A percentile compares a stretch with the other conserved stretches of the same genome.
Evolutionary conservation across 768 basidiomycete genomes (phyloP).

Genomic region (Mycena venus): DNA sequence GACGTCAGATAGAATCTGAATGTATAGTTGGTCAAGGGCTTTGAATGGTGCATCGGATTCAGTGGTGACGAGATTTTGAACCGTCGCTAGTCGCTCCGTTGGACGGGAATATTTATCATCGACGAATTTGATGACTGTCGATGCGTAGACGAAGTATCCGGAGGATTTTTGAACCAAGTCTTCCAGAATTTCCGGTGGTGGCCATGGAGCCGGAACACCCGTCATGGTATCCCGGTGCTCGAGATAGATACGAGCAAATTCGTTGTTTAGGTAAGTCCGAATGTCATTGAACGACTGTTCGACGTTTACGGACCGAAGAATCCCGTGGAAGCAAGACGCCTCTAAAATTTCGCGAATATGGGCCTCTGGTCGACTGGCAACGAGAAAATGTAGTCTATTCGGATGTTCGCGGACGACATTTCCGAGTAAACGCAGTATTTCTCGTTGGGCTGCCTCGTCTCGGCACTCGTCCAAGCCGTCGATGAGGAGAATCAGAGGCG

Average conservation of each 20-base stretch:
- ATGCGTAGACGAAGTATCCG: conserved; percentile 7
- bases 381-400: not conserved
- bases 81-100: too few relatives aligned
- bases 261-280: not conserved
- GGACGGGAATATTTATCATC: too few relatives aligned
- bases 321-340: not conserved
- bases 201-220: not conserved
- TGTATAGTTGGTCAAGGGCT: too few relatives aligned
- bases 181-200: not conserved
- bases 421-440: too few relatives aligned
- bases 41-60: too few relatives aligned
- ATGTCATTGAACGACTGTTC: not conserved
- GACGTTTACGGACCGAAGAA: not conserved
- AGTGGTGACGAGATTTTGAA: too few relatives aligned
- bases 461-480: not conserved
- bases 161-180: not conserved
- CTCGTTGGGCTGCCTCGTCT: too few relatives aligned
- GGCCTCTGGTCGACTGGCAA: not conserved
- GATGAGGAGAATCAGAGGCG: not conserved
- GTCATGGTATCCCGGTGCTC: not conserved
- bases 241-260: not conserved
- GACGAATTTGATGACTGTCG: too few relatives aligned
- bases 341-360: not conserved
- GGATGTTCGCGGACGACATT: too few relatives aligned
- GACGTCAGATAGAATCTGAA: too few relatives aligned